Percentiles rank a stretch among this genome's conserved stretches.
Evolutionary conservation across 768 basidiomycete genomes (phyloP).

Genomic region (Chalciporus chontae): DNA sequence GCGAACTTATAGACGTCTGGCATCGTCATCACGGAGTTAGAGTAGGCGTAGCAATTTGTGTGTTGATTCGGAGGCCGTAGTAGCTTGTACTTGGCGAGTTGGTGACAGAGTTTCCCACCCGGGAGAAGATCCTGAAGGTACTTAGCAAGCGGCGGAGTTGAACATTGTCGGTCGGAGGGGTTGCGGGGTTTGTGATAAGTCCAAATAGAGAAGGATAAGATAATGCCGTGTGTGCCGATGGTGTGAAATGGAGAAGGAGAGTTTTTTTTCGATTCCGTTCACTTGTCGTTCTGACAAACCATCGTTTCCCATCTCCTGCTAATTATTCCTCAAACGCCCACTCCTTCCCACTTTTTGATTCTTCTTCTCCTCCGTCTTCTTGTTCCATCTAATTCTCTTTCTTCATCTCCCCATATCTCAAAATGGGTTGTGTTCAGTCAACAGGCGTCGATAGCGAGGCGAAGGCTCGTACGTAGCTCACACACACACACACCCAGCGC

Average conservation of each 20-base stretch:
- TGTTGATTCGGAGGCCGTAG: no score
- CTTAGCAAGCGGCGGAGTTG: no score
- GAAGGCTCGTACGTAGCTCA: slow-evolving; percentile 66
- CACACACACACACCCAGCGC: background rate
- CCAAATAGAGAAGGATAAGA: slow-evolving; percentile 10
- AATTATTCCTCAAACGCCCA: slow-evolving; percentile 24
- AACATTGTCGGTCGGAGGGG: background rate
- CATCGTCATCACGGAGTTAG: no score
- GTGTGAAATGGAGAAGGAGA: slow-evolving; percentile 3
- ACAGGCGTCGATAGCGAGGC: slow-evolving; percentile 73
- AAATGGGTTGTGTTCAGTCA: slow-evolving; percentile 76
- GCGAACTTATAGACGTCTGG: no score
- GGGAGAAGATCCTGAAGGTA: no score
- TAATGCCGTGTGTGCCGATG: slow-evolving; percentile 20
- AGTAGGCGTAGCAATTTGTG: no score
- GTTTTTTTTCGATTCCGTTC: slow-evolving; percentile 12
- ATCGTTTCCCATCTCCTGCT: slow-evolving; percentile 19
- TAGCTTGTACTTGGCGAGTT: no score
- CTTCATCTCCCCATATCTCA: slow-evolving; percentile 3
- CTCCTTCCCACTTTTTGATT: slow-evolving; percentile 21
- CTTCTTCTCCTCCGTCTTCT: slow-evolving; percentile 3
- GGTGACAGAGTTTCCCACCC: background rate
- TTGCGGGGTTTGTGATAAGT: slow-evolving; percentile 16
- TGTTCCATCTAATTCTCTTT: slow-evolving; percentile 8
- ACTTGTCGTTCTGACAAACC: slow-evolving; percentile 4